These are phyloP conservation scores for Kazachstania kunashirensis DNA, from an alignment of 805 yeast genomes.

Conservation along the genomic window DNA sequence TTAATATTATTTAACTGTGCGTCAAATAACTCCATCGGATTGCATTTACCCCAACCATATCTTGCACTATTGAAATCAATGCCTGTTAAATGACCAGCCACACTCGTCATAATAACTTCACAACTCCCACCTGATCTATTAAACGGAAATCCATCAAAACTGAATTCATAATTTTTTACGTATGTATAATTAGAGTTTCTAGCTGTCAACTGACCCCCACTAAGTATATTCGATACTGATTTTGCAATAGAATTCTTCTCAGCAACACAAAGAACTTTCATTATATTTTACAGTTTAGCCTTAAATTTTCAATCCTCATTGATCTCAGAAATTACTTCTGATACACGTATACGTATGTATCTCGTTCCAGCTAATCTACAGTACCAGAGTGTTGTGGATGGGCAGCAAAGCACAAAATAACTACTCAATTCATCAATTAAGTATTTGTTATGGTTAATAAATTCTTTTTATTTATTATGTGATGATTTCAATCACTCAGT, in stretches of 20 bases:
- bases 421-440: no score
- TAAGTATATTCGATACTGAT: constrained; percentile 55
- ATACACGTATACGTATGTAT: no score
- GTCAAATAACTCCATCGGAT: constrained; percentile 56
- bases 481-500: no score
- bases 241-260: constrained; percentile 94
- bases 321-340: no score
- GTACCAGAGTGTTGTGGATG: no score
- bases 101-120: constrained; percentile 85
- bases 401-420: no score
- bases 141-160: constrained; percentile 49
- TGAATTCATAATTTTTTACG: constrained; percentile 72
- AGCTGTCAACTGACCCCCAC: constrained; percentile 54
- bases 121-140: constrained; percentile 41
- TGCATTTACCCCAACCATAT: constrained; percentile 56
- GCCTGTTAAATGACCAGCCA: constrained; percentile 71
- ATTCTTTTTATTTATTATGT: no score
- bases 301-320: no score
- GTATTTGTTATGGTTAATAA: no score
- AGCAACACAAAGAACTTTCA: constrained; percentile 88
- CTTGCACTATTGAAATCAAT: constrained; percentile 44
- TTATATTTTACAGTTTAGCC: no score
- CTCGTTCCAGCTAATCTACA: no score
- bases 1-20: constrained; percentile 49
- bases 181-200: constrained; percentile 47